phyloP scores from a whole-genome alignment of 495 filamentous ascomycete species.

The Glutinoglossum americanum region DNA sequence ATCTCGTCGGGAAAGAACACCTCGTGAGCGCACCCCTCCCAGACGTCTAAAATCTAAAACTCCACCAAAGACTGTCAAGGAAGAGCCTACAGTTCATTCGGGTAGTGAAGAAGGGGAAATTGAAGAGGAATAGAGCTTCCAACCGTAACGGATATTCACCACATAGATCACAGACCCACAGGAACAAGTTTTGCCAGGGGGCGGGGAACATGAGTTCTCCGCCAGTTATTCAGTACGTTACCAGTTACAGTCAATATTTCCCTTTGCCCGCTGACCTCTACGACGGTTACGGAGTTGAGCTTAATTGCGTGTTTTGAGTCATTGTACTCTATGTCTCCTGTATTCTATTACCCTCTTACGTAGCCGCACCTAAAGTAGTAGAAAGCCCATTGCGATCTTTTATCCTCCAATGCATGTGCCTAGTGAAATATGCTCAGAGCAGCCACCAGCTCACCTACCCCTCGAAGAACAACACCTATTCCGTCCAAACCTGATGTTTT shows the following conservation, averaged over 20 bases:
- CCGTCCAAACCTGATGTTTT: neutral
- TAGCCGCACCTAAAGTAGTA: neutral
- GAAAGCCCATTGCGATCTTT: neutral
- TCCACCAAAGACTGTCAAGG: constrained; percentile 27
- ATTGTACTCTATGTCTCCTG: neutral
- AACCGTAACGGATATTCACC: neutral
- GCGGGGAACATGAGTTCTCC: no score
- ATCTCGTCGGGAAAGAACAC: constrained; percentile 32
- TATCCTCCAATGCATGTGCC: neutral
- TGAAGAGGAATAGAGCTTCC: constrained; percentile 55
- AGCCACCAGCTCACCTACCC: neutral
- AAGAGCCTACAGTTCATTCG: constrained; percentile 30
- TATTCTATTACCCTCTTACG: neutral
- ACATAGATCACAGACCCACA: neutral
- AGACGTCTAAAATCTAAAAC: constrained; percentile 32
- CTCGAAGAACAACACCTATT: neutral
- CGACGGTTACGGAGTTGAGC: neutral
- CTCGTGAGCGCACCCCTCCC: constrained; percentile 33
- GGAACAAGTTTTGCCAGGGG: neutral
- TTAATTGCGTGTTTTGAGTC: neutral
- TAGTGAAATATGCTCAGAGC: neutral
- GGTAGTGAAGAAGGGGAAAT: constrained; percentile 98
- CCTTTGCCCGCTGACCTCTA: neutral
- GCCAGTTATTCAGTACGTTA: neutral
- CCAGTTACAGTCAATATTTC: neutral